Evolutionary conservation across 306 rosid genomes (phyloP), one percentile per base, ranked within the genome.

Genomic region (Rubus idaeus): DNA sequence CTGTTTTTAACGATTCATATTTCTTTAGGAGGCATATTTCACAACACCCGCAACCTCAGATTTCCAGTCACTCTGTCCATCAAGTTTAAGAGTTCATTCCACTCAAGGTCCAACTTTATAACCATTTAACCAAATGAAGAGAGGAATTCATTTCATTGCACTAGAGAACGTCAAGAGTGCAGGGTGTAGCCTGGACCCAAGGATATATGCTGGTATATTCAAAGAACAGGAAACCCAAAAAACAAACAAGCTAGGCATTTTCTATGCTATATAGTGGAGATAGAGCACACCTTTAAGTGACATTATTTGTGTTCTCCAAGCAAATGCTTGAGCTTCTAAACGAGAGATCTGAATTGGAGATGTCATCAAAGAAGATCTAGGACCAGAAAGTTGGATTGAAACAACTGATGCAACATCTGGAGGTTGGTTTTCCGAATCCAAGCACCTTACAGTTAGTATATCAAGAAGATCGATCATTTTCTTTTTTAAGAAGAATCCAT

Each of bases 301-400:
- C 72, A 73, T 69, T 55, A 94, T 90, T 35, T 81, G 89, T 40
- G 97, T 86, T 88, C 83, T 88, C 97, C 91, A 90, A 76, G 98
- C 89, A 79, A 90, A 69, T 40, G 85, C 63, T 62, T 82, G 88
- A 57, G 85, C 78, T 82, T 84, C 80, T 79, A 90, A 78, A 78
- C 83, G 87, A 70, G 75, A 67, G 64, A 90, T 75, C 39, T 35
- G 75, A 76, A 92, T 76, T 10, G 89, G 66, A 82, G 89, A 75
- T 45, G 98, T 94, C 75, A 79, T 77, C 65, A 94, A 83, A 40
- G 90, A 88, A 23, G 90, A 88, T 62, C 90, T 87, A 69, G 51
- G 75, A 80, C 75, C 88, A 80, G 92, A 70, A 77, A 94, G 95
- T 83, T 85, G 95, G 76, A 94, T 55, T 57, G 97, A 92, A 83